Evolutionary conservation across 108 stramenopile genomes (phyloP).

Genomic region (Pseudonitzschia multiseries): DNA sequence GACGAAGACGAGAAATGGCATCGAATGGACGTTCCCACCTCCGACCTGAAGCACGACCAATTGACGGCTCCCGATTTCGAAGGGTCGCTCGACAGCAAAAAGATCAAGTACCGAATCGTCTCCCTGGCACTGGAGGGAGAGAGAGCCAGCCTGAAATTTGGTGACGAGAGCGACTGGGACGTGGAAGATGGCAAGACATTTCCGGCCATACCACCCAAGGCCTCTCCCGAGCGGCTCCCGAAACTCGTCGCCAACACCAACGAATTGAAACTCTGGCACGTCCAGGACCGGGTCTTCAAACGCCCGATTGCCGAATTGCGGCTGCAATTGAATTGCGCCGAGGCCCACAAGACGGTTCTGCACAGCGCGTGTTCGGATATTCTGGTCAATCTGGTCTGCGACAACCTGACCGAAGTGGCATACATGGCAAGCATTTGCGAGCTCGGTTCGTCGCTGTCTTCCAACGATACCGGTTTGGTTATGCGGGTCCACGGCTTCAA

Average conservation of each 20-base stretch:
- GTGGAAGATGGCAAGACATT: slow-evolving; percentile 54
- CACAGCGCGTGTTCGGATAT: slow-evolving; percentile 76
- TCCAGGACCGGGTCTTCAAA: slow-evolving; percentile 83
- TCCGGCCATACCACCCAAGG: slow-evolving; percentile 74
- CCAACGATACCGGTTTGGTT: slow-evolving; percentile 67
- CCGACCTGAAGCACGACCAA: slow-evolving; percentile 23
- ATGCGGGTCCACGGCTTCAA: slow-evolving; percentile 79
- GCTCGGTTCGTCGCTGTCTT: slow-evolving; percentile 52
- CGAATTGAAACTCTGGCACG: slow-evolving; percentile 69
- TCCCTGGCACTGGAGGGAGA: slow-evolving; percentile 63
- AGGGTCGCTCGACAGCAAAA: slow-evolving; percentile 71
- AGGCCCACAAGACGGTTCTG: slow-evolving; percentile 62
- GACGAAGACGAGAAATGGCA: slow-evolving; percentile 78
- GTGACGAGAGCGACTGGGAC: slow-evolving; percentile 75
- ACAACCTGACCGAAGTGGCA: slow-evolving; percentile 64
- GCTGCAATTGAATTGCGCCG: slow-evolving; percentile 54
- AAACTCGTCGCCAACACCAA: slow-evolving; percentile 60
- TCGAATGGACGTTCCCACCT: slow-evolving; percentile 42
- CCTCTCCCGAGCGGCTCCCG: slow-evolving; percentile 58
- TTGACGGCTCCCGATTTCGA: slow-evolving; percentile 51
- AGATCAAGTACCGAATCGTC: slow-evolving; percentile 66
- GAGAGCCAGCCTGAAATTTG: slow-evolving; percentile 59
- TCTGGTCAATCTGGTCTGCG: slow-evolving; percentile 61
- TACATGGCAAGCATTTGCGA: slow-evolving; percentile 80
- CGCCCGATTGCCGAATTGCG: slow-evolving; percentile 82